These are phyloP conservation scores for Erythrobasidium yunnanense DNA, from an alignment of 768 basidiomycete genomes.

Conservation along the genomic window DNA sequence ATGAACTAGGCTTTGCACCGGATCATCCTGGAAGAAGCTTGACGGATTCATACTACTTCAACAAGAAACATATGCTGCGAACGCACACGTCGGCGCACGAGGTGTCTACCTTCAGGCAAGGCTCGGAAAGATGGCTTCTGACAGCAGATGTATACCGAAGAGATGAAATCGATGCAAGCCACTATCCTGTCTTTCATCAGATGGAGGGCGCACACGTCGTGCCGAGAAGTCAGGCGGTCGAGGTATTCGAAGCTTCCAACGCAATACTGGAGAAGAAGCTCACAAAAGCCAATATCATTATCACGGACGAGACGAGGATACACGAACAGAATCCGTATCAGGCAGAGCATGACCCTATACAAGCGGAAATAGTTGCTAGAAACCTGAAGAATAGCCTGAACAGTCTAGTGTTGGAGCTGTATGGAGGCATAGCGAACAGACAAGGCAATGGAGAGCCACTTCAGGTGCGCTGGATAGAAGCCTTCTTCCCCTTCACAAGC, in stretches of 20 bases:
- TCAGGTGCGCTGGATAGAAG: constrained; percentile 89
- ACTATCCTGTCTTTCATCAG: constrained; percentile 98
- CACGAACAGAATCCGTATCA: constrained; percentile 69
- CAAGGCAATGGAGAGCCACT: constrained; percentile 53
- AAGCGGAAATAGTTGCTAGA: constrained; percentile 61
- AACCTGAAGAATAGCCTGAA: constrained; percentile 87
- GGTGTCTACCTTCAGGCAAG: constrained; percentile 66
- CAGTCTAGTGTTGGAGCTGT: constrained; percentile 66
- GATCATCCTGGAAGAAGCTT: constrained; percentile 86
- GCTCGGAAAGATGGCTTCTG: constrained; percentile 72
- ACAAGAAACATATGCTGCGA: constrained; percentile 76
- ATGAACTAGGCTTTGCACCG: constrained; percentile 81
- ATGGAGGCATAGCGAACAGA: constrained; percentile 52
- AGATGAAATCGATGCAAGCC: constrained; percentile 92
- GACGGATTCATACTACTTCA: constrained; percentile 93
- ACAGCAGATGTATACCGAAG: constrained; percentile 94
- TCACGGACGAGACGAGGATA: constrained; percentile 71
- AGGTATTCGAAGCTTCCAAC: constrained; percentile 60
- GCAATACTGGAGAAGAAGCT: constrained; percentile 51
- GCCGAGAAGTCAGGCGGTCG: constrained; percentile 46
- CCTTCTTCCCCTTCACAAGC: constrained; percentile 93
- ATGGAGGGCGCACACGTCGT: constrained; percentile 89
- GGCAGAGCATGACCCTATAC: constrained; percentile 58
- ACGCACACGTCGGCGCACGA: constrained; percentile 99
- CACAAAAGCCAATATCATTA: constrained; percentile 62